Base-by-base conservation (phyloP, 768 basidiomycete genomes). In the Boletus rubescentipes region DNA sequence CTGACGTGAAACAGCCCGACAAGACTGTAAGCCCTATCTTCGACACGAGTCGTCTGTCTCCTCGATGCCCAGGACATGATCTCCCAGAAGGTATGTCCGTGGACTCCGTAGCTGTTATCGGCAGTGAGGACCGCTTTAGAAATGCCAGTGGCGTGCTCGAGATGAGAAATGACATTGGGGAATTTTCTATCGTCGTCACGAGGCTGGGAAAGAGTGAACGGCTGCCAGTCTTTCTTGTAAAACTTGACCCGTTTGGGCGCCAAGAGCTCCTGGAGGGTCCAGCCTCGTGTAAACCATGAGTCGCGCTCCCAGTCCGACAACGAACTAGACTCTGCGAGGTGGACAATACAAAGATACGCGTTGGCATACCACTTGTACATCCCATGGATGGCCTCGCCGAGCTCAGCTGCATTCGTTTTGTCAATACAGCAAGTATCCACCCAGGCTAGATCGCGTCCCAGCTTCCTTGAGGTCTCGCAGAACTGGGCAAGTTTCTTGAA, bases 321-420 rank as follows among this genome's bases (percentile, higher is more conserved):
- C 2, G 48, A 36, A 0, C 18, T 46, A 1, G 59, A 44, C 14
- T 54, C 38, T 18, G 49, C 52, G 5, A 65, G 56, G 35, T 65
- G 42, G n/a, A 47, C 54, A 26, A 65, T 51, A 34, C 66, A 67
- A 32, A 67, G 31, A 30, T 54, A 31, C 10, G 59, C 38, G 26
- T 66, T 53, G 5, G 51, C 38, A 46, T 67, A 67, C 64, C 66
- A 67, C 41, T 47, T 45, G 54, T 55, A 67, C 59, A 67, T 65
- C 5, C 50, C 46, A 5, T 50, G 50, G 9, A 67, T 54, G 9
- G 66, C 54, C 16, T 66, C 64, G 18, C 44, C 50, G 41, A 68
- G 55, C 18, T 65, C 67, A 0, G 50, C 41, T 5, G 37, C 45
- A 31, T 52, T 61, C 1, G 38, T 31, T 36, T 55, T 54, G 37